These are phyloP conservation scores for Candida xyloterini DNA, from an alignment of 805 yeast genomes.

Conservation along the genomic window DNA sequence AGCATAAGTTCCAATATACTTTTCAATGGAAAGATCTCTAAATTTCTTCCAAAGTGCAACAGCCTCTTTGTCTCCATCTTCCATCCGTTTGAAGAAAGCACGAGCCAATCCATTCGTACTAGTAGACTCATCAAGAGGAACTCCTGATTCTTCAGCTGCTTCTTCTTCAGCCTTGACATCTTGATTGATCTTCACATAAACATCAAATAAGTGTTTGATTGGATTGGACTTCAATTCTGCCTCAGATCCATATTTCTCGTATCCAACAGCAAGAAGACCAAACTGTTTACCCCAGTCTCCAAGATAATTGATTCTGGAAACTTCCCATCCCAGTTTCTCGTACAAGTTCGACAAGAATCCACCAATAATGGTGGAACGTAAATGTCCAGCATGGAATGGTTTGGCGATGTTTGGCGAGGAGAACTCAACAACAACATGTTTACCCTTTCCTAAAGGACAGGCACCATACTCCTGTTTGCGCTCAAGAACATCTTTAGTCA, in stretches of 20 bases:
- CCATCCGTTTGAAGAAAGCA: conserved; percentile 85
- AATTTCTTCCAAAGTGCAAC: conserved; percentile 77
- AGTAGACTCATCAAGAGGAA: conserved; percentile 41
- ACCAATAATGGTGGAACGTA: conserved; percentile 96
- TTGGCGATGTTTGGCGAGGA: conserved; percentile 98
- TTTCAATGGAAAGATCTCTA: conserved; percentile 86
- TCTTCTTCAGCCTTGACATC: conserved; percentile 68
- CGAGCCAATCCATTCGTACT: conserved; percentile 81
- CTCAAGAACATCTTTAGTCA: conserved; percentile 64
- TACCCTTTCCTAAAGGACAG: conserved; percentile 67
- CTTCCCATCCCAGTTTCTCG: conserved; percentile 91
- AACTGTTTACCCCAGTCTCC: conserved; percentile 99
- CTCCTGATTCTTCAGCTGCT: conserved; percentile 49
- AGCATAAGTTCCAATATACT: conserved; percentile 83
- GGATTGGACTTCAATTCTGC: conserved; percentile 72
- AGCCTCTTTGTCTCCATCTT: conserved; percentile 85
- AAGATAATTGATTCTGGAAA: conserved; percentile 84
- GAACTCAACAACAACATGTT: conserved; percentile 79
- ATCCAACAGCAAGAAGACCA: conserved; percentile 93
- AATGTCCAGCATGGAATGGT: conserved; percentile 99
- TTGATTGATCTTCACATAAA: conserved; percentile 82
- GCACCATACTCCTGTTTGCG: conserved; percentile 67
- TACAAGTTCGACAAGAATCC: conserved; percentile 89
- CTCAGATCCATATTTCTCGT: conserved; percentile 78
- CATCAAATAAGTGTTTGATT: conserved; percentile 90